Base-by-base conservation (phyloP, 2,329 filamentous ascomycete genomes). In the Elsinoe arachidis region DNA sequence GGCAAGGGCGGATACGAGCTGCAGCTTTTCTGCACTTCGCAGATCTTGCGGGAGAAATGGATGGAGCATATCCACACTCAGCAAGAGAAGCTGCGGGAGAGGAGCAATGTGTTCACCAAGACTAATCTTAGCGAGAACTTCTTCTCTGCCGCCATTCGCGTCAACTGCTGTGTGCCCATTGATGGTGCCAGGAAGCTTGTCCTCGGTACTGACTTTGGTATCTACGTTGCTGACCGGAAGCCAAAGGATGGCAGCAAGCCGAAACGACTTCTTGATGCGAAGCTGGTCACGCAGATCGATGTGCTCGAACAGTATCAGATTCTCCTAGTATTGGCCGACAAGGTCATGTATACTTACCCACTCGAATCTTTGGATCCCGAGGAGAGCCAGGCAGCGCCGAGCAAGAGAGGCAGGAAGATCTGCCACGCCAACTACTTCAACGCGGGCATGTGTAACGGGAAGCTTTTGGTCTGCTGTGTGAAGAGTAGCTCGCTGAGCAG, bases 341-440 rank as follows among this genome's bases (percentile, higher is more conserved):
- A 96, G 74, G 92, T 90, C 0, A 80, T 97, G 9, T 85, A 89
- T 64, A 96, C 92, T 6, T 97, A 93, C 74, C 84, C 90, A 1
- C 78, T 96, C 55, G 86, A 92, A 61, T 90, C 90, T 12, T 78
- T 99, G 58, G 92, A 96, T 66, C 82, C 87, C 2, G 87, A 87
- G 61, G 91, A 97, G 67, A 76, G 77, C 49, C 79, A 82, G 59
- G 86, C 85, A 54, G 81, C 88, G 34, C 77, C 91, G 57, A 83
- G 84, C 14, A 96, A 93, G 71, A 83, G 90, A 41, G 90, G 90
- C 7, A 92, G 93, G 77, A 96, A 96, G 78, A 97, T 99, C 62
- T 95, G 88, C 66, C 91, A 96, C 73, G 95, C 92, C 72, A 96
- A 92, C 72, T 99, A 97, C 76, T 99, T 99, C 83, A 96, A 95